Evolutionary conservation across 352 stramenopile species (phyloP).

Genomic region (Phytophthora colocasiae): DNA sequence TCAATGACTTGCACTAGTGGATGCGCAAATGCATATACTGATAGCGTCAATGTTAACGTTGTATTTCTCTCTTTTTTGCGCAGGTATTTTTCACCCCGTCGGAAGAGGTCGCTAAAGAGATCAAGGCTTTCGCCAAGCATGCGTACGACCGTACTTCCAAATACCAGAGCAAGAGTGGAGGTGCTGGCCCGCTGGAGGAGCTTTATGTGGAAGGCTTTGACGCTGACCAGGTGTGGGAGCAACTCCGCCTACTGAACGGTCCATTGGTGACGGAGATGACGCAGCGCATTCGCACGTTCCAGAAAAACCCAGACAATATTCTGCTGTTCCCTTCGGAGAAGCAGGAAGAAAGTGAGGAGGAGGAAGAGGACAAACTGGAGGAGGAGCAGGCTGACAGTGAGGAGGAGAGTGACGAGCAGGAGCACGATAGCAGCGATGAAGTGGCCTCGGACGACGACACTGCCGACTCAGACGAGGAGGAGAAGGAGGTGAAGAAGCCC

Average conservation of each 20-base stretch:
- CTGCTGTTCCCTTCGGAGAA: slow-evolving; percentile 67
- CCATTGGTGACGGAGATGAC: slow-evolving; percentile 72
- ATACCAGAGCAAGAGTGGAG: slow-evolving; percentile 55
- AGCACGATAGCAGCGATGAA: background rate
- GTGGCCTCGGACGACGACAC: slow-evolving; percentile 20
- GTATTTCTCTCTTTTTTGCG: slow-evolving; percentile 6
- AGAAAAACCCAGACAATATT: slow-evolving; percentile 66
- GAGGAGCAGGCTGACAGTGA: slow-evolving; percentile 39
- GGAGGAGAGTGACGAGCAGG: slow-evolving; percentile 25
- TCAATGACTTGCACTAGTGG: background rate
- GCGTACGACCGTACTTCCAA: slow-evolving; percentile 78
- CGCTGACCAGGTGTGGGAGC: slow-evolving; percentile 87
- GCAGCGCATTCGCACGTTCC: slow-evolving; percentile 74
- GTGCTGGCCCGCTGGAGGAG: slow-evolving; percentile 64
- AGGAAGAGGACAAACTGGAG: slow-evolving; percentile 30
- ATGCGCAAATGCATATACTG: background rate
- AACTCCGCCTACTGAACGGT: slow-evolving; percentile 84
- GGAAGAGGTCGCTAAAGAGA: slow-evolving; percentile 61
- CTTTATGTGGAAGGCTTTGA: slow-evolving; percentile 88
- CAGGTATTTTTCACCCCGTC: slow-evolving; percentile 86
- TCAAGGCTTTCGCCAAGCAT: slow-evolving; percentile 84
- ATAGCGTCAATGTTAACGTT: background rate
- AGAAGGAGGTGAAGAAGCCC: slow-evolving; percentile 41
- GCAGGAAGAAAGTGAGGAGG: slow-evolving; percentile 37
- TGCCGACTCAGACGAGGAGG: slow-evolving; percentile 36